Evolutionary conservation across 225 moss, liverwort and hornwort genomes (phyloP), one percentile per base, ranked within the genome.

Genomic region (Takakia lepidozioides): DNA sequence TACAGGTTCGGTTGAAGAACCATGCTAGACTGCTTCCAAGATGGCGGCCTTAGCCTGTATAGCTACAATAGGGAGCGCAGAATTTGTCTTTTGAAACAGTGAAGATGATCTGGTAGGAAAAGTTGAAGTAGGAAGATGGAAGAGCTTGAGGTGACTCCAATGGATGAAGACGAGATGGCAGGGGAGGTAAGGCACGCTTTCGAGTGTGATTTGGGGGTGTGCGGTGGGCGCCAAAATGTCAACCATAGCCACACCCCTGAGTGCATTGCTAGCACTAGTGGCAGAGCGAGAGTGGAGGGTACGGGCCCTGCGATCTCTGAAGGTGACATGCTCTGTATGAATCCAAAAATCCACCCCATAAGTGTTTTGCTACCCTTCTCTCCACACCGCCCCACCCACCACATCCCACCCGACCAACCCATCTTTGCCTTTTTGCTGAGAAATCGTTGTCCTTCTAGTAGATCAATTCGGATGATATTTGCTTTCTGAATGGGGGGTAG

Each of bases 161-260:
- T 87, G 87, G 92, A 92, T 44, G 87, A 80, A 26, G 82, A 82
- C 17, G 87, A 72, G 53, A 57, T 59, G 8, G 60, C 69, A 42
- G 71, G 70, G 21, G 73, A 62, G 55, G 82, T 75, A 29, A 68
- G 80, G 44, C 73, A 88, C 44, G 72, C 85, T 4, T 85, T 85
- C 53, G 92, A 85, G 59, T 83, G 82, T 44, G 85, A 92, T 40
- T 60, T 87, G 57, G 85, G 87, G 11, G 59, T 82, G 46, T 87
- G 92, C 60, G 80, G 87, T 34, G 87, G 92, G 16, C 72, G 80
- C 17, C 63, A 70, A 24, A 87, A 87, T 57, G 23, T 80, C 44
- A 70, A 82, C 19, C 82, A 92, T 36, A 35, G 65, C 39, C 82
- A 82, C 56, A 66, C 74, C 34, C 70, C 71, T 10, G 87, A 88